Percentiles rank a stretch among this genome's conserved stretches.
phyloP scores from a whole-genome alignment of 2,329 filamentous ascomycete species.

The Calycina herbarum region DNA sequence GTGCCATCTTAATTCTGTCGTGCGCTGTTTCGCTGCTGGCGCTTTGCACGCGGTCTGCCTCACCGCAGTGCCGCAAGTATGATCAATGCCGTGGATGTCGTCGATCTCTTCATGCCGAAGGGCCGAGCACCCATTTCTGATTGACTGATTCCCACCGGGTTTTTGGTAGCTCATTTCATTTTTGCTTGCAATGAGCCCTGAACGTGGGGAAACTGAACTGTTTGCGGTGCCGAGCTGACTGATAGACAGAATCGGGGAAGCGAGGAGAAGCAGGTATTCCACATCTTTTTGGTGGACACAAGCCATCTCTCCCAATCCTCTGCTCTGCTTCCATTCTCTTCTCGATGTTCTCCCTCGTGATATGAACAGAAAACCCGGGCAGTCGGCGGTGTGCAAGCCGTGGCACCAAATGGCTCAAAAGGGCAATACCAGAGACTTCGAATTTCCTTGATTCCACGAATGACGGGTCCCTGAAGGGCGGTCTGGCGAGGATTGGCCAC shows the following conservation, averaged over 20 bases:
- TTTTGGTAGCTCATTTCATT: conserved; percentile 2
- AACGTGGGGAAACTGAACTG: neutral
- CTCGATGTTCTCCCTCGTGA: neutral
- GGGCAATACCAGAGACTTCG: conserved; percentile 18
- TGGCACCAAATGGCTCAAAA: conserved; percentile 16
- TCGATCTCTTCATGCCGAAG: conserved; percentile 21
- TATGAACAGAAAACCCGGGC: neutral
- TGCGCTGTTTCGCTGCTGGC: conserved; percentile 6
- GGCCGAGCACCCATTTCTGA: conserved; percentile 6
- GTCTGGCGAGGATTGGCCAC: conserved; percentile 38
- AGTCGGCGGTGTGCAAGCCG: conserved; percentile 25
- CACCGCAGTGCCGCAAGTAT: conserved; percentile 16
- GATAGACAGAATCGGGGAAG: neutral
- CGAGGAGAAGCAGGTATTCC: neutral
- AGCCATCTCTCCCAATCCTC: neutral
- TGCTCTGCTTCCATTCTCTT: neutral
- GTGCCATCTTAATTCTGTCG: conserved; percentile 2
- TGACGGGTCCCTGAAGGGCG: conserved; percentile 30
- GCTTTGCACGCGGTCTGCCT: conserved; percentile 13
- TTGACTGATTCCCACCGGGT: conserved; percentile 1
- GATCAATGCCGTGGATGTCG: conserved; percentile 14
- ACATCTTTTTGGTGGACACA: neutral
- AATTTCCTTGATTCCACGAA: conserved; percentile 30
- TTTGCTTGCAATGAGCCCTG: conserved; percentile 1
- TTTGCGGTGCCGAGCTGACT: neutral